Evolutionary conservation across 371 early-diverging fungal species (phyloP).

Genomic region (Dinochytrium kinnereticum): DNA sequence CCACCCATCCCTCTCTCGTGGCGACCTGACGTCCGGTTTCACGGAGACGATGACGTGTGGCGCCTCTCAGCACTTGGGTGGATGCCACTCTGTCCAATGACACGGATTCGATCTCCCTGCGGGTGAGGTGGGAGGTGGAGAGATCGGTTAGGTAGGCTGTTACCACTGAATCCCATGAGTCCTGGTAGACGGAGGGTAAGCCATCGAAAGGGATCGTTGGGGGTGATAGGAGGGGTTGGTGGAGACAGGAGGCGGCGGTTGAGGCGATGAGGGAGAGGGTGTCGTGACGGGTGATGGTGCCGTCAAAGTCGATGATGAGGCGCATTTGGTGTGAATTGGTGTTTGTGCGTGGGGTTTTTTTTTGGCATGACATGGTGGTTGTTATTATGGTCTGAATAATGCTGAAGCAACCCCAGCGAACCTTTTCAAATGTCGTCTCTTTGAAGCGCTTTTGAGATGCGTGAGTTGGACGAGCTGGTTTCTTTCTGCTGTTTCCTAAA

Average conservation of each 20-base stretch:
- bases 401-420: too few species aligned
- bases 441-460: too few species aligned
- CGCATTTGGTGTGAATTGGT: too few species aligned
- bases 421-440: too few species aligned
- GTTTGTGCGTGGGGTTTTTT: too few species aligned
- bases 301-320: slow-evolving; percentile 12
- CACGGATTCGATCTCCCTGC: background rate
- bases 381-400: too few species aligned
- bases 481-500: too few species aligned
- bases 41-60: background rate
- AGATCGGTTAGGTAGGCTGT: background rate
- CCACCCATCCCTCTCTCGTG: background rate
- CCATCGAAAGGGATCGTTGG: background rate
- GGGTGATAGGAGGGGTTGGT: background rate
- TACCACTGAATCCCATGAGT: background rate
- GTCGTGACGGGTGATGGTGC: slow-evolving; percentile 7
- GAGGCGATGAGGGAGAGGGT: slow-evolving; percentile 1
- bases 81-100: background rate
- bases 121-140: background rate
- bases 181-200: background rate
- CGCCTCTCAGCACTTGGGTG: background rate
- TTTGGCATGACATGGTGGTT: too few species aligned
- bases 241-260: background rate
- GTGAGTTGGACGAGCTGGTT: too few species aligned
- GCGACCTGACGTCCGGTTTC: background rate